These are phyloP conservation scores for Luffa acutangula DNA, from an alignment of 306 rosid genomes.

Conservation along the genomic window DNA sequence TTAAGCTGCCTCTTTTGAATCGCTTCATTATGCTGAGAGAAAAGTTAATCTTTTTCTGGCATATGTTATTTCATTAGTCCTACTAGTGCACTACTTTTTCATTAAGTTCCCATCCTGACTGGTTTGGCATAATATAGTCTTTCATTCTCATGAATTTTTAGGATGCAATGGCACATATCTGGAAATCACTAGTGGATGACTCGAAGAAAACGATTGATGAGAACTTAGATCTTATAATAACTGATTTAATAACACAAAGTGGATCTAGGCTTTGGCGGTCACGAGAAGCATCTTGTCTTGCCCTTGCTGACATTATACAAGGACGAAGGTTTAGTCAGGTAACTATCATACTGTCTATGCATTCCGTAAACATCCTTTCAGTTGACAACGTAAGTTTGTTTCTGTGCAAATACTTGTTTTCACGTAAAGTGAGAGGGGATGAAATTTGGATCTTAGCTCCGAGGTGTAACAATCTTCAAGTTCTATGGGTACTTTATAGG, in stretches of 20 bases:
- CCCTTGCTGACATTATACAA: slow-evolving; percentile 84
- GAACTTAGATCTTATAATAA: slow-evolving; percentile 63
- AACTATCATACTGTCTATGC: neutral
- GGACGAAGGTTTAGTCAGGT: slow-evolving; percentile 89
- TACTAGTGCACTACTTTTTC: neutral
- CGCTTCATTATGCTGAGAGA: neutral
- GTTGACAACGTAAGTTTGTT: neutral
- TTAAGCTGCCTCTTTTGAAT: neutral
- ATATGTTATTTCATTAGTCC: neutral
- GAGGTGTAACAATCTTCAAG: neutral
- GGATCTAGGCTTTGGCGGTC: slow-evolving; percentile 98
- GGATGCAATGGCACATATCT: slow-evolving; percentile 98
- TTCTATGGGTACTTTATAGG: neutral
- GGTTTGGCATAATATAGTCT: slow-evolving; percentile 7
- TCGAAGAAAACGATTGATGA: slow-evolving; percentile 92
- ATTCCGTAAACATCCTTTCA: neutral
- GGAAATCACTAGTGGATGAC: slow-evolving; percentile 93
- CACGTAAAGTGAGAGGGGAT: neutral
- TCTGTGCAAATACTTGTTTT: neutral
- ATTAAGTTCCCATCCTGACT: neutral
- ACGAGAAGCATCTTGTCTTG: slow-evolving; percentile 89
- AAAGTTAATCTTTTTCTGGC: neutral
- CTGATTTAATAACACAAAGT: slow-evolving; percentile 71
- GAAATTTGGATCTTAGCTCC: neutral
- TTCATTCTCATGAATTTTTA: slow-evolving; percentile 22